Evolutionary conservation across 768 basidiomycete genomes (phyloP), one percentile per base, ranked within the genome.

Genomic region (Hericium rajendrae): DNA sequence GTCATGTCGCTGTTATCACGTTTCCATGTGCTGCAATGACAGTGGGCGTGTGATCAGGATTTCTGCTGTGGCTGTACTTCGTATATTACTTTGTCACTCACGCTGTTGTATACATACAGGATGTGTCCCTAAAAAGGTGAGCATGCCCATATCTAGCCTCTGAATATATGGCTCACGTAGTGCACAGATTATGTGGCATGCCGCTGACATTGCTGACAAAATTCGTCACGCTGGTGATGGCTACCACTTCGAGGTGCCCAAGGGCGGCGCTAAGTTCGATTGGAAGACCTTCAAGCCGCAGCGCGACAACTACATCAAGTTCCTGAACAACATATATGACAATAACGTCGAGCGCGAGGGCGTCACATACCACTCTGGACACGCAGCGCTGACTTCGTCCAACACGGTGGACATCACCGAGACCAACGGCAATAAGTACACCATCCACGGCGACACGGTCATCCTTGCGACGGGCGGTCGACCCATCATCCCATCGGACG

Each of bases 121-220:
- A 65, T 97, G 95, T 74, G 93, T 99, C 5, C 97, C 97, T 15
- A 99, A 99, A 75, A 99, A 97, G 78, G 92, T 84, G 52, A 51
- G 73, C 64, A 18, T 51, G 48, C 46, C 26, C 16, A 38, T 40
- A 9, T 8, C 1, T 15, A 24, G 6, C 28, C 18, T 26, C 55
- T 6, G 6, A 8, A 13, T 55, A 28, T 48, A 13, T 38, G 18
- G 55, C 15, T 46, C 38, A 52, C 48, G 41, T 16, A 11, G 39
- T 48, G 32, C 13, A 8, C 52, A 95, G 91, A 85, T 99, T 56
- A 98, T 98, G 95, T 99, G 95, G 95, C 88, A 94, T 61, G 91
- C 92, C 41, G 89, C 91, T 26, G 91, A 94, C 72, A 74, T 92
- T 57, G 85, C 87, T 32, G 94, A 98, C 66, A 90, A 86, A 69